Percentiles rank a stretch among this genome's conserved stretches.
These are phyloP conservation scores for Stevia rebaudiana DNA, from an alignment of 140 eudicot genomes.

Conservation along the genomic window DNA sequence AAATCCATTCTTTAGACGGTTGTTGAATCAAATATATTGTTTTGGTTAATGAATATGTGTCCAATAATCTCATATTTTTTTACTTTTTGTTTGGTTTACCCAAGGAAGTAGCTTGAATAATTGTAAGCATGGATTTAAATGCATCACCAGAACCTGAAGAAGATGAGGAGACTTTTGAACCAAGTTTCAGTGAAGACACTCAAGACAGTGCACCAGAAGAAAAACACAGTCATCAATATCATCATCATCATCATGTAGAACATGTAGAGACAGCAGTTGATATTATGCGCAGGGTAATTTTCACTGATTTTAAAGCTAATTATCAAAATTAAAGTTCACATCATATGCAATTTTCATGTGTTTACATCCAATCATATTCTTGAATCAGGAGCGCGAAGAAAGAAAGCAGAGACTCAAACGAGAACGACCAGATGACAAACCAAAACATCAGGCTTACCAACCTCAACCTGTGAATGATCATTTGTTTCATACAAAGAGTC, in stretches of 20 bases:
- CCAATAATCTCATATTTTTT: slow-evolving; percentile 2
- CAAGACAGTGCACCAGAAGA: slow-evolving; percentile 44
- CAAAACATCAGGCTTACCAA: slow-evolving; percentile 39
- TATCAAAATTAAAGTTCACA: slow-evolving; percentile 8
- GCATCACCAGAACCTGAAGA: slow-evolving; percentile 92
- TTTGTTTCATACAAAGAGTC: slow-evolving; percentile 45
- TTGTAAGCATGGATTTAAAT: slow-evolving; percentile 80
- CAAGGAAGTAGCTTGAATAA: slow-evolving; percentile 24
- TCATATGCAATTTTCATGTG: background rate
- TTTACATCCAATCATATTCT: background rate
- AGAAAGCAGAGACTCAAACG: slow-evolving; percentile 66
- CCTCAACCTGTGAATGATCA: slow-evolving; percentile 46
- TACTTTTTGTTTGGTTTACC: background rate
- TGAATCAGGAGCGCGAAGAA: slow-evolving; percentile 92
- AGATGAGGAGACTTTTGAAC: slow-evolving; percentile 64
- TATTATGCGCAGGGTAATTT: slow-evolving; percentile 73
- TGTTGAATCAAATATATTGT: slow-evolving; percentile 8
- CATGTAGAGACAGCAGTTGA: slow-evolving; percentile 66
- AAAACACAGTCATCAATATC: slow-evolving; percentile 28
- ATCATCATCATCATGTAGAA: slow-evolving; percentile 32
- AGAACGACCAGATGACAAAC: slow-evolving; percentile 82
- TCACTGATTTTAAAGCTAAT: background rate
- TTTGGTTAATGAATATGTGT: slow-evolving; percentile 9
- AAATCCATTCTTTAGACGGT: background rate
- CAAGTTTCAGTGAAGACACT: slow-evolving; percentile 37